Evolutionary conservation across 257 asterid species (phyloP).

Genomic region (Henckelia pumila): DNA sequence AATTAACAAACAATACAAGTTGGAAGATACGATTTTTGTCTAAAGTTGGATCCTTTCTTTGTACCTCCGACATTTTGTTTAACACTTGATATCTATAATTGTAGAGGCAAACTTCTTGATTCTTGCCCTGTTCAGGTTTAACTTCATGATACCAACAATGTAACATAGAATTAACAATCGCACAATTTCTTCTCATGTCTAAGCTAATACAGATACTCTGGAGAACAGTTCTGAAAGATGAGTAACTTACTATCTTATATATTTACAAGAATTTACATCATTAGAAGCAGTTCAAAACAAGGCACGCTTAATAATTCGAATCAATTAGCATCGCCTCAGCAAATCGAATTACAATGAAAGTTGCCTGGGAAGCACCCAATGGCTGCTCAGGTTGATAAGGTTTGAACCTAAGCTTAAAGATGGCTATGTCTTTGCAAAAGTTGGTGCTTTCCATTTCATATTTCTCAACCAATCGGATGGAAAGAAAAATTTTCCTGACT

Average conservation of each 20-base stretch:
- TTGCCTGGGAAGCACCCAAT: neutral
- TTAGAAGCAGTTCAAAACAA: neutral
- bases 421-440: conserved; percentile 27
- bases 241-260: neutral
- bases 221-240: neutral
- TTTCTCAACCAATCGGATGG: conserved; percentile 48
- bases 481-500: conserved; percentile 37
- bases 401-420: neutral
- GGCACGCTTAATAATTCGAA: neutral
- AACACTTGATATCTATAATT: neutral
- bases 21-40: conserved; percentile 33
- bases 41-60: conserved; percentile 18
- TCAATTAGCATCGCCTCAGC: neutral
- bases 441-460: conserved; percentile 48
- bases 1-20: conserved; percentile 25
- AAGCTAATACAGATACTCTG: neutral
- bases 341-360: neutral
- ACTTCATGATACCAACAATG: neutral
- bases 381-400: neutral
- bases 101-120: neutral
- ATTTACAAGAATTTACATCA: neutral
- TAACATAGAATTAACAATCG: neutral
- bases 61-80: conserved; percentile 7
- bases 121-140: neutral
- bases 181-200: neutral